Percentiles rank a stretch among this genome's conserved stretches.
phyloP scores from a whole-genome alignment of 2,329 filamentous ascomycete genomes.

The Pseudopithomyces chartarum region DNA sequence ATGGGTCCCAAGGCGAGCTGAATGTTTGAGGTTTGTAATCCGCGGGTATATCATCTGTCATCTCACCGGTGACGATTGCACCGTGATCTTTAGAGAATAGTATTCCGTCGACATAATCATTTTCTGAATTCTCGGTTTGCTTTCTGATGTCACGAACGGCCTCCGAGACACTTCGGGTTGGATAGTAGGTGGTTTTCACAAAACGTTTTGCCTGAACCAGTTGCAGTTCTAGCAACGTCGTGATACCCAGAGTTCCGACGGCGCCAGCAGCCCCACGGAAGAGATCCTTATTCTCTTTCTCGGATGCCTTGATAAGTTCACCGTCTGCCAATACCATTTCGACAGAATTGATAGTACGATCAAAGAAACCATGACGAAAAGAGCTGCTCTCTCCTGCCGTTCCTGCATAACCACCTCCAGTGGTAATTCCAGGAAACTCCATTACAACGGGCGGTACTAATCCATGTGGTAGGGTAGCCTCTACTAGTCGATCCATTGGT shows the following conservation, averaged over 20 bases:
- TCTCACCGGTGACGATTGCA: conserved; percentile 52
- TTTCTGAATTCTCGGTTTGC: conserved; percentile 41
- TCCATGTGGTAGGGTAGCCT: conserved; percentile 59
- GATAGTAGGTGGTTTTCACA: conserved; percentile 56
- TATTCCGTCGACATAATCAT: conserved; percentile 58
- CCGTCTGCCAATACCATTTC: conserved; percentile 70
- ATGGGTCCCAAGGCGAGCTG: conserved; percentile 52
- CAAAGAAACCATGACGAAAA: conserved; percentile 71
- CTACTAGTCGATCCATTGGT: conserved; percentile 67
- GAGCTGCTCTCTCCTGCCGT: conserved; percentile 71
- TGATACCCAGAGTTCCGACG: conserved; percentile 70
- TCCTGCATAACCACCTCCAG: conserved; percentile 70
- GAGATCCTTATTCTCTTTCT: conserved; percentile 61
- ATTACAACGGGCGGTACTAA: conserved; percentile 70
- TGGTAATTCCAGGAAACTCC: conserved; percentile 75
- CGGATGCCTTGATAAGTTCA: conserved; percentile 60
- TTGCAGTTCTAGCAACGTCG: conserved; percentile 60
- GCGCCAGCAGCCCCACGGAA: conserved; percentile 69
- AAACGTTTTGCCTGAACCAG: conserved; percentile 53
- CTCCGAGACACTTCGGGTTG: conserved; percentile 48
- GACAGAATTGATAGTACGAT: conserved; percentile 63
- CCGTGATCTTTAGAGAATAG: conserved; percentile 51
- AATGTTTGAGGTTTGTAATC: conserved; percentile 44
- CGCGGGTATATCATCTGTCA: conserved; percentile 44
- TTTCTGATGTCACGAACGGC: conserved; percentile 49